Percentiles rank a stretch among this genome's conserved stretches.
Evolutionary conservation across 176 grass and related monocot species (phyloP).

Genomic region (Musa beccarii): DNA sequence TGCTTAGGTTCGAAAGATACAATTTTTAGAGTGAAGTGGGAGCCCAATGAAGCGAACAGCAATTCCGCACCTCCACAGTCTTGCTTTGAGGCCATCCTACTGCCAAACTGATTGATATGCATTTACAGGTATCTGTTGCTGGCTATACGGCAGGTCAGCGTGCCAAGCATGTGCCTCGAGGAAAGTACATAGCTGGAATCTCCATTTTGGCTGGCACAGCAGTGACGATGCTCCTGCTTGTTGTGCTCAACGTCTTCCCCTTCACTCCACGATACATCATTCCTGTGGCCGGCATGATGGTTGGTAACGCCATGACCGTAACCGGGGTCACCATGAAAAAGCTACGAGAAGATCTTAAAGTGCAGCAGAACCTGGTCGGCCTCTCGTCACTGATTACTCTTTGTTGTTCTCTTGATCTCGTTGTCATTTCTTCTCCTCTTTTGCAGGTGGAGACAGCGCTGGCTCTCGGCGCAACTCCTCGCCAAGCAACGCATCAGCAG

Average conservation of each 20-base stretch:
- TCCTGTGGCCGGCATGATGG: slow-evolving; percentile 92
- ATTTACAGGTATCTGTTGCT: slow-evolving; percentile 43
- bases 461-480: slow-evolving; percentile 65
- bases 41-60: neutral
- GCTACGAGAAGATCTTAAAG: slow-evolving; percentile 45
- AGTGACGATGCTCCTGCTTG: slow-evolving; percentile 75
- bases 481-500: slow-evolving; percentile 71
- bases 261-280: slow-evolving; percentile 88
- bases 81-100: no score
- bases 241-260: slow-evolving; percentile 57
- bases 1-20: neutral
- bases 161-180: slow-evolving; percentile 54
- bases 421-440: neutral
- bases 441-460: slow-evolving; percentile 75
- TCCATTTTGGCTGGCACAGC: slow-evolving; percentile 64
- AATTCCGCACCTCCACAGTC: neutral
- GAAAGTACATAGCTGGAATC: slow-evolving; percentile 44
- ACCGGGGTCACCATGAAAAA: slow-evolving; percentile 74
- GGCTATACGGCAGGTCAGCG: slow-evolving; percentile 59
- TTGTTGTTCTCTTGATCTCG: neutral
- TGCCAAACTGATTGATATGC: neutral
- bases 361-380: slow-evolving; percentile 39
- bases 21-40: neutral
- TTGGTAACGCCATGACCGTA: slow-evolving; percentile 86
- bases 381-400: neutral